Conservation (phyloP, 2,329 filamentous ascomycete genomes). For the Diaporthe velutina region DNA sequence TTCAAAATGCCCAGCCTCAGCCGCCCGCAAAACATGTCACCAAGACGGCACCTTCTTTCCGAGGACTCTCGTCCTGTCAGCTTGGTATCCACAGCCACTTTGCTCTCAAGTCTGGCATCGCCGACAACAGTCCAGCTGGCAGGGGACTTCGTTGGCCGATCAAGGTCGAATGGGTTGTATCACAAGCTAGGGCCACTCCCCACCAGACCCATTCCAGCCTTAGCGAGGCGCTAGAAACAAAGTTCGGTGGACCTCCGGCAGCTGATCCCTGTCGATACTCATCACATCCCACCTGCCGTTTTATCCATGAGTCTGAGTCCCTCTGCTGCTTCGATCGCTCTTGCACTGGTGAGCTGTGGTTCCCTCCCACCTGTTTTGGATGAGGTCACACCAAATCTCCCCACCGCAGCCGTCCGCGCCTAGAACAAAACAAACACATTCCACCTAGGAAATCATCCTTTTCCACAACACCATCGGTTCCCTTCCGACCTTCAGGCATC, state of each 20-base stretch:
- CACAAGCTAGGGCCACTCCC: background rate
- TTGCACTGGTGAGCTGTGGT: background rate
- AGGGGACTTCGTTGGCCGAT: background rate
- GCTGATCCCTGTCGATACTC: conserved; percentile 22
- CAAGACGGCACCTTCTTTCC: conserved; percentile 24
- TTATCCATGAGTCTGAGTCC: background rate
- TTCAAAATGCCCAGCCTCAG: conserved; percentile 3
- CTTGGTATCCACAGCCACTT: background rate
- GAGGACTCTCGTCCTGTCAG: background rate
- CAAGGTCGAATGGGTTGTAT: background rate
- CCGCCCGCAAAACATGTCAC: conserved; percentile 22
- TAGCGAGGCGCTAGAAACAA: conserved; percentile 28
- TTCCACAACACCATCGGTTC: conserved; percentile 1
- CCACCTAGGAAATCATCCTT: background rate
- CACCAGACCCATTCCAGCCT: conserved; percentile 29
- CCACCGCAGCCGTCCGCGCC: background rate
- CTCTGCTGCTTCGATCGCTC: background rate
- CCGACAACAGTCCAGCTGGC: background rate
- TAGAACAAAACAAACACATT: conserved; percentile 26
- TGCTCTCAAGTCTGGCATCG: background rate
- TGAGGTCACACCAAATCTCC: conserved; percentile 35
- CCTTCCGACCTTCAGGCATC: background rate
- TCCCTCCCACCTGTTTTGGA: conserved; percentile 6
- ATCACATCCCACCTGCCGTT: conserved; percentile 17
- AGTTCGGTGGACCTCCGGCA: conserved; percentile 16